Evolutionary conservation across 768 basidiomycete species (phyloP).

Genomic region (Boletus tomentosulus): DNA sequence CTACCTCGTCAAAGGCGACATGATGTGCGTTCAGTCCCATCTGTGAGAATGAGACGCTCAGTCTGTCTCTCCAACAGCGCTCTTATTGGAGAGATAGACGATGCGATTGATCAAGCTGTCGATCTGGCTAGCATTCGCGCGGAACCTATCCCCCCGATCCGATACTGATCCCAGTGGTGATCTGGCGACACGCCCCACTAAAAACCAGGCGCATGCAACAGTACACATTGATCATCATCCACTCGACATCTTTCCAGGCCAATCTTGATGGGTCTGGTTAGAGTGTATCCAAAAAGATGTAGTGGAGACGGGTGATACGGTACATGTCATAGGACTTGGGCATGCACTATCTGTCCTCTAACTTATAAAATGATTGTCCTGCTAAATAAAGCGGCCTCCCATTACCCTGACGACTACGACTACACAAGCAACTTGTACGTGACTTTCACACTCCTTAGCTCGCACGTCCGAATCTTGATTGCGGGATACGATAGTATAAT

Average conservation of each 20-base stretch:
- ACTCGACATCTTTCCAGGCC: not conserved
- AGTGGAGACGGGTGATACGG: not conserved
- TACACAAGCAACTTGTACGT: too few relatives aligned
- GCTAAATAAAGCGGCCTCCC: not conserved
- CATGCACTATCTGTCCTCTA: not conserved
- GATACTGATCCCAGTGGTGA: conserved; percentile 44
- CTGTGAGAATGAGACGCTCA: not conserved
- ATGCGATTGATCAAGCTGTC: conserved; percentile 68
- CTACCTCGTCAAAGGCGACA: conserved; percentile 97
- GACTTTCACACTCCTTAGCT: too few relatives aligned
- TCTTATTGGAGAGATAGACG: conserved; percentile 83
- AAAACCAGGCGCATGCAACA: conserved; percentile 1
- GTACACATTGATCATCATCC: not conserved
- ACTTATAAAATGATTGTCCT: not conserved
- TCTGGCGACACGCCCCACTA: not conserved
- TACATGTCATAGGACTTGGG: not conserved
- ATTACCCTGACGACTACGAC: too few relatives aligned
- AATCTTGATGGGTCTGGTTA: not conserved
- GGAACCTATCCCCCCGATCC: conserved; percentile 81
- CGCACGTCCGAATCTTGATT: too few relatives aligned
- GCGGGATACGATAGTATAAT: too few relatives aligned
- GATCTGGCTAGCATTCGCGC: conserved; percentile 79
- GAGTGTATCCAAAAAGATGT: not conserved
- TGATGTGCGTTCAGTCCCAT: conserved; percentile 68
- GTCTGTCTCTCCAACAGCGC: conserved; percentile 40